A percentile compares a stretch with the other conserved stretches of the same genome.
phyloP scores from a whole-genome alignment of 2,329 filamentous ascomycete genomes.

The Trichoderma sp. region DNA sequence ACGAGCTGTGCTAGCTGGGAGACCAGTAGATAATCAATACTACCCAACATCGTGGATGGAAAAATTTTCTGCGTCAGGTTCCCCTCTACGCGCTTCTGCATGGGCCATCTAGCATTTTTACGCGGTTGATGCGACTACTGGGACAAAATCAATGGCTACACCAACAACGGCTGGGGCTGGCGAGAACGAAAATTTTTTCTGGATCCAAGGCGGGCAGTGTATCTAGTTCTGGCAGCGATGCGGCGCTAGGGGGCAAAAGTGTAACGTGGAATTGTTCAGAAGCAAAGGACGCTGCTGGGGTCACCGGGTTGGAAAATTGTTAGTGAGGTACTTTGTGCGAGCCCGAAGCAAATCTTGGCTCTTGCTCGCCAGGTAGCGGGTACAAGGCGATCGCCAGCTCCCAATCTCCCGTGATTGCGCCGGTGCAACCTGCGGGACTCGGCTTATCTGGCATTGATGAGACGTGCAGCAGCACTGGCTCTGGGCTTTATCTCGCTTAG shows the following conservation, averaged over 20 bases:
- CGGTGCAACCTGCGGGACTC: slow-evolving; percentile 8
- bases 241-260: slow-evolving; percentile 19
- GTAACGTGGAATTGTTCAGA: not conserved
- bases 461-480: not conserved
- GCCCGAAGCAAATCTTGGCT: slow-evolving; percentile 27
- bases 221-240: slow-evolving; percentile 23
- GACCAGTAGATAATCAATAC: not conserved
- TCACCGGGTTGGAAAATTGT: slow-evolving; percentile 38
- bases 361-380: slow-evolving; percentile 34
- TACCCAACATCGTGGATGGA: not conserved
- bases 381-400: slow-evolving; percentile 35
- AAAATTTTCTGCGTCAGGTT: not conserved
- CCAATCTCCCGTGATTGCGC: slow-evolving; percentile 32
- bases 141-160: slow-evolving; percentile 10
- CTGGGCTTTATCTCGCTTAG: not conserved
- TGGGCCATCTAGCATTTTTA: not conserved
- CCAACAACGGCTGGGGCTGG: slow-evolving; percentile 9
- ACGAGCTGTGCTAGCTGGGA: not conserved
- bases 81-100: not conserved
- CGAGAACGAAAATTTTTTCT: slow-evolving; percentile 21
- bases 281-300: slow-evolving; percentile 18
- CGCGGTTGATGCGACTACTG: slow-evolving; percentile 3
- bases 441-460: not conserved
- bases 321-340: slow-evolving; percentile 40
- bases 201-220: slow-evolving; percentile 19